phyloP scores from a whole-genome alignment of 176 grass and related monocot genomes.

The Cymbopogon citratus region DNA sequence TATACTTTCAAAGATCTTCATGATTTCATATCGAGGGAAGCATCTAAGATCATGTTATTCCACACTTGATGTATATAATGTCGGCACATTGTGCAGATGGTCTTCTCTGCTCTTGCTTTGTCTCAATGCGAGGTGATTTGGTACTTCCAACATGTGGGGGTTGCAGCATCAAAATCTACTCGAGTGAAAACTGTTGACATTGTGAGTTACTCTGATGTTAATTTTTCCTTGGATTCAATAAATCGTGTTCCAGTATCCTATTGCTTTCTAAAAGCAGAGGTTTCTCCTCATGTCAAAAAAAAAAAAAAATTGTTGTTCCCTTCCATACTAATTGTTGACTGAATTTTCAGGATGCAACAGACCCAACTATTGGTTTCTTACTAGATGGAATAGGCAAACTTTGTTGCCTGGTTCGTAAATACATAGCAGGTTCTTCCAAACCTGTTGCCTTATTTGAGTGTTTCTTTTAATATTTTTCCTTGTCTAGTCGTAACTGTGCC shows the following conservation, averaged over 20 bases:
- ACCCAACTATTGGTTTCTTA: slow-evolving; percentile 91
- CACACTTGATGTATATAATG: background rate
- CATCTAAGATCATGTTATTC: slow-evolving; percentile 1
- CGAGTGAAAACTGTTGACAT: slow-evolving; percentile 80
- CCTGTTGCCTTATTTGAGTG: slow-evolving; percentile 3
- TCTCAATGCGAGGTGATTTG: slow-evolving; percentile 89
- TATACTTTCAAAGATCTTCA: background rate
- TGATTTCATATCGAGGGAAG: background rate
- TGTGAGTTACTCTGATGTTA: slow-evolving; percentile 49
- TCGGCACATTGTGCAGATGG: slow-evolving; percentile 62
- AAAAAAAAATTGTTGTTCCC: background rate
- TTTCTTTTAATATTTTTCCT: background rate
- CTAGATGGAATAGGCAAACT: slow-evolving; percentile 95
- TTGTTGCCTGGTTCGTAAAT: slow-evolving; percentile 90
- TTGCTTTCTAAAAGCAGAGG: background rate
- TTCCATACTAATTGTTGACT: slow-evolving; percentile 16
- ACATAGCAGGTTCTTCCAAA: slow-evolving; percentile 74
- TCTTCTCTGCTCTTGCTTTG: slow-evolving; percentile 96
- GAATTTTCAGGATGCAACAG: slow-evolving; percentile 81
- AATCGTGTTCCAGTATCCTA: background rate
- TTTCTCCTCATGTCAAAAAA: background rate
- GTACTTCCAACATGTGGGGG: slow-evolving; percentile 94
- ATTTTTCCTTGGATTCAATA: slow-evolving; percentile 13
- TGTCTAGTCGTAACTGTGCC: background rate
- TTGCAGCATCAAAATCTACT: slow-evolving; percentile 78